A percentile compares a stretch with the other conserved stretches of the same genome.
Conservation (phyloP, 1,284 basidiomycete genomes). For the Sanghuangporus sanghuang region DNA sequence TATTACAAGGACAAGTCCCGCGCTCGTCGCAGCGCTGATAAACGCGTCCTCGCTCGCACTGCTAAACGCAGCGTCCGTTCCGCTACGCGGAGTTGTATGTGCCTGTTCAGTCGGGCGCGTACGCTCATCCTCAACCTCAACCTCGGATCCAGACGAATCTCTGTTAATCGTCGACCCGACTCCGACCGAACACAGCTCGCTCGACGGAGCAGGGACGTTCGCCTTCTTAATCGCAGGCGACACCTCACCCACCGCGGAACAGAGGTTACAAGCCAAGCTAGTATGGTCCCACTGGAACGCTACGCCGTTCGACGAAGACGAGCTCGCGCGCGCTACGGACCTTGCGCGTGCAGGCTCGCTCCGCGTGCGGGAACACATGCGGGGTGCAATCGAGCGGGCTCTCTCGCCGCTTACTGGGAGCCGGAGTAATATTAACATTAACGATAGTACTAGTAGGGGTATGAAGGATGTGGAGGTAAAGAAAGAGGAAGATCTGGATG, state of each 20-base stretch:
- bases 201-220: slow-evolving; percentile 52
- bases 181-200: slow-evolving; percentile 35
- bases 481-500: background rate
- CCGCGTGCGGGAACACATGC: slow-evolving; percentile 43
- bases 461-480: background rate
- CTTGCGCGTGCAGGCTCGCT: slow-evolving; percentile 42
- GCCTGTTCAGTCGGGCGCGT: slow-evolving; percentile 52
- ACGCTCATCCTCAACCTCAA: slow-evolving; percentile 2
- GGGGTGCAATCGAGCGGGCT: slow-evolving; percentile 24
- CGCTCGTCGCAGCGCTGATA: slow-evolving; percentile 52
- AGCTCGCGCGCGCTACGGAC: slow-evolving; percentile 38
- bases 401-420: background rate
- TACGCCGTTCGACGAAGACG: slow-evolving; percentile 38
- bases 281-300: slow-evolving; percentile 50
- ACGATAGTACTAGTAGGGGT: background rate
- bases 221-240: slow-evolving; percentile 56
- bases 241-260: slow-evolving; percentile 17
- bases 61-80: slow-evolving; percentile 60
- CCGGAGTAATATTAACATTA: background rate
- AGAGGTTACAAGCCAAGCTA: slow-evolving; percentile 24
- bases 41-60: slow-evolving; percentile 66
- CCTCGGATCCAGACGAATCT: background rate
- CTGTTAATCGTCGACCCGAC: slow-evolving; percentile 49
- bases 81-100: slow-evolving; percentile 65
- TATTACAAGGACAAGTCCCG: slow-evolving; percentile 15